Conservation (phyloP, 441 rosid genomes). For the Pelargonium myrrhifolium region DNA sequence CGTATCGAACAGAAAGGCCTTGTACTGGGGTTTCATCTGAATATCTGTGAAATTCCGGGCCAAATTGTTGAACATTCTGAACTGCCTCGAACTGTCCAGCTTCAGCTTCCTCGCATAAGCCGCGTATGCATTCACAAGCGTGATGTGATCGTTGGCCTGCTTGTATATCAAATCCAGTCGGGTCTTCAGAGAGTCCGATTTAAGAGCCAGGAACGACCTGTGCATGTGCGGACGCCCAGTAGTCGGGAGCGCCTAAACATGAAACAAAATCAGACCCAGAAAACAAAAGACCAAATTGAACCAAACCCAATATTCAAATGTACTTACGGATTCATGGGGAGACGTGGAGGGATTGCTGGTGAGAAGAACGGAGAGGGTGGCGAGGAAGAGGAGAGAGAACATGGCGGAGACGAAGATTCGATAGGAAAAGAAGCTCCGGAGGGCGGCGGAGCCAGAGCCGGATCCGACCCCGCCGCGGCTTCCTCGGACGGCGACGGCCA, state of each 20-base stretch:
- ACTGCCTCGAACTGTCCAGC: constrained; percentile 71
- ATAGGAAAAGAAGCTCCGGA: constrained; percentile 63
- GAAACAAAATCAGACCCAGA: too few species aligned
- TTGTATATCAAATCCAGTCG: constrained; percentile 71
- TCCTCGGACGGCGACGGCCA: constrained; percentile 78
- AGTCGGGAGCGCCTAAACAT: constrained; percentile 40
- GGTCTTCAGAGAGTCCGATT: constrained; percentile 71
- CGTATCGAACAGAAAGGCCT: constrained; percentile 34
- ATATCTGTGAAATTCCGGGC: constrained; percentile 58
- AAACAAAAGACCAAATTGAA: too few species aligned
- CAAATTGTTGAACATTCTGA: constrained; percentile 60
- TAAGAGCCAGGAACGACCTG: constrained; percentile 55
- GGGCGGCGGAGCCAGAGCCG: constrained; percentile 31
- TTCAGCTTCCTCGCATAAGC: constrained; percentile 84
- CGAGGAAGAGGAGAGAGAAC: constrained; percentile 75
- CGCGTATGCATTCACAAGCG: constrained; percentile 76
- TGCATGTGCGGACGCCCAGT: constrained; percentile 55
- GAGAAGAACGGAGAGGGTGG: constrained; percentile 64
- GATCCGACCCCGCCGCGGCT: constrained; percentile 46
- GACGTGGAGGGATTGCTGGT: constrained; percentile 39
- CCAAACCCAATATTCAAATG: too few species aligned
- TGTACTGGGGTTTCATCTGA: constrained; percentile 27
- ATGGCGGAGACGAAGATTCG: constrained; percentile 74
- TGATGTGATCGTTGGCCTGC: constrained; percentile 76
- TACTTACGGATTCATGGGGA: constrained; percentile 42